phyloP scores from a whole-genome alignment of 1,284 basidiomycete genomes.

The Naganishia sp. region DNA sequence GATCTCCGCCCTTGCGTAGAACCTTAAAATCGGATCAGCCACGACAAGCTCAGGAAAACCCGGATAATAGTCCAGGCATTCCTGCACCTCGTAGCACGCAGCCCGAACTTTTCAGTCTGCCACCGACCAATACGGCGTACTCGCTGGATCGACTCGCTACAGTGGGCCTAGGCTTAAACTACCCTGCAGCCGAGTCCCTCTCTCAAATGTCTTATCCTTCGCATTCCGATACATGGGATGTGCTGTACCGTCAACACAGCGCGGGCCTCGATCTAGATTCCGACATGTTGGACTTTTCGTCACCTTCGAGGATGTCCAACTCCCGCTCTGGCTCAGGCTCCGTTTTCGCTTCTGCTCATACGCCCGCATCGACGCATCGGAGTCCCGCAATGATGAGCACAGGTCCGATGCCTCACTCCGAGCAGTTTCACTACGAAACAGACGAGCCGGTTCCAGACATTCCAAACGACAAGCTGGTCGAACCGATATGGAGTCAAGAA shows the following conservation, averaged over 20 bases:
- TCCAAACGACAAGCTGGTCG: not conserved
- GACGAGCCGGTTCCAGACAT: slow-evolving; percentile 4
- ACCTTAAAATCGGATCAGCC: too few species aligned
- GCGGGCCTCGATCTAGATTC: slow-evolving; percentile 21
- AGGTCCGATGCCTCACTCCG: slow-evolving; percentile 26
- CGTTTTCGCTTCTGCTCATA: slow-evolving; percentile 8
- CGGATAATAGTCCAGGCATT: not conserved
- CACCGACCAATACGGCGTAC: not conserved
- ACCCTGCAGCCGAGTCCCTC: not conserved
- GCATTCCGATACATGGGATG: slow-evolving; percentile 9
- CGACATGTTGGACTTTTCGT: slow-evolving; percentile 26
- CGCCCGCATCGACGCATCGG: slow-evolving; percentile 3
- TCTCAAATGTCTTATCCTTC: slow-evolving; percentile 19
- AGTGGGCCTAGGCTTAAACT: slow-evolving; percentile 4
- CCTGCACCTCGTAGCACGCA: not conserved
- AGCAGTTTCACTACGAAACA: slow-evolving; percentile 11
- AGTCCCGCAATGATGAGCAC: slow-evolving; percentile 28
- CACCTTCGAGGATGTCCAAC: slow-evolving; percentile 5
- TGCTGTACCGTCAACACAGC: slow-evolving; percentile 3
- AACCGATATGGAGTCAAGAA: slow-evolving; percentile 7
- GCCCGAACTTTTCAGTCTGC: slow-evolving; percentile 17
- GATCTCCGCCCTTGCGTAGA: too few species aligned
- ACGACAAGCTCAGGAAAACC: too few species aligned
- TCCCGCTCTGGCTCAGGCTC: slow-evolving; percentile 9
- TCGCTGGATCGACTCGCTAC: not conserved